A percentile compares a stretch with the other conserved stretches of the same genome.
Evolutionary conservation across 306 rosid species (phyloP).

Genomic region (Dicorynia guianensis): DNA sequence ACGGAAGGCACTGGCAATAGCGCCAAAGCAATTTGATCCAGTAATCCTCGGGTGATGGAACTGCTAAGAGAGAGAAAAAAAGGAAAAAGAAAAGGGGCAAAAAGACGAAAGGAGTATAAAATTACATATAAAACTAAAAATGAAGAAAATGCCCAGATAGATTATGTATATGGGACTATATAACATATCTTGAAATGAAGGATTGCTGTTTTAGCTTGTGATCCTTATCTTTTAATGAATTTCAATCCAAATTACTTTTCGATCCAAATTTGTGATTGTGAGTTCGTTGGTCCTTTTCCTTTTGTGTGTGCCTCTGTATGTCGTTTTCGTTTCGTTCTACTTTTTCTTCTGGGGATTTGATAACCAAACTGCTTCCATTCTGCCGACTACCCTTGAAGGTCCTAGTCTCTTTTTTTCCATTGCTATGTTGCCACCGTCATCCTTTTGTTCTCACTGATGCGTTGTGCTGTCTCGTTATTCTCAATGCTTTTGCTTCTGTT

Average conservation of each 20-base stretch:
- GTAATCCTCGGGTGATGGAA: not conserved
- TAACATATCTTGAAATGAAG: conserved; percentile 27
- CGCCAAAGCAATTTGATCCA: not conserved
- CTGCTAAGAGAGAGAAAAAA: not conserved
- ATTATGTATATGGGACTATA: conserved; percentile 38
- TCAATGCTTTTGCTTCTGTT: not conserved
- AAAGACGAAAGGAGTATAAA: not conserved
- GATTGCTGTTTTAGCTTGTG: conserved; percentile 44
- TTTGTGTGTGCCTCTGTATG: not conserved
- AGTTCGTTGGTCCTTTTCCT: conserved; percentile 11
- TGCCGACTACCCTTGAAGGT: not conserved
- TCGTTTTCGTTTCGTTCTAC: not conserved
- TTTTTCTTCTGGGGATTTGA: conserved; percentile 8
- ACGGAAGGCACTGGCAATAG: conserved; percentile 72
- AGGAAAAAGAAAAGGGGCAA: not conserved
- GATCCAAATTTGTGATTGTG: conserved; percentile 37
- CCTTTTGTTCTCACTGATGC: not conserved
- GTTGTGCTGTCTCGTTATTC: not conserved
- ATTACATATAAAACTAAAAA: not conserved
- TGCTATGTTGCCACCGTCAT: not conserved
- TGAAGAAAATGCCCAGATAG: not conserved
- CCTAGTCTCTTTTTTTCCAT: not conserved
- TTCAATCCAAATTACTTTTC: conserved; percentile 1
- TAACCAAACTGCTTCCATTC: conserved; percentile 28
- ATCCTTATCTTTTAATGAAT: conserved; percentile 54